Evolutionary conservation across 306 rosid species (phyloP), one percentile per base, ranked within the genome.

Genomic region (Herpetospermum pedunculosum): DNA sequence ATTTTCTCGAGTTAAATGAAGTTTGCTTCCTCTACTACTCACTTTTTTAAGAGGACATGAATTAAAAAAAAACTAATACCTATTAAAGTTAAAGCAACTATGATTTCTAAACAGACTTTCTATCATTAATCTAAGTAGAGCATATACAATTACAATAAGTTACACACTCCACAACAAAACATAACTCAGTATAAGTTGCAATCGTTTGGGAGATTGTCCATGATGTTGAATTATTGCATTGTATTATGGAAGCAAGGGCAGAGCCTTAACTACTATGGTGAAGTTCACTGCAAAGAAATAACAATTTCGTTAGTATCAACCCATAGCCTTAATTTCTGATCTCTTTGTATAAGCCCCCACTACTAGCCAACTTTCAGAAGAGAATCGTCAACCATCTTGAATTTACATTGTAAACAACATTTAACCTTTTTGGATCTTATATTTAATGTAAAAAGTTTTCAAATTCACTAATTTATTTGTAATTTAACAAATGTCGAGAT

Each of bases 231-330:
- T n/a, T n/a, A n/a, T 83, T 32, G 97, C 90, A 62, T 50, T 75
- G 37, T 82, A 28, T 46, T 57, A 82, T 74, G 95, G 95, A 76
- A 94, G 93, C 8, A 1, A 23, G 1, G 98, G 98, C 2, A 90
- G 90, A 2, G 88, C 88, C 63, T 81, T 85, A 75, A 75, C 86
- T 55, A 89, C 97, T 93, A 74, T 93, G 97, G 8, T 93, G 89
- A 67, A 93, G 83, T 71, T 94, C 97, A 52, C 98, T 94, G 88
- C 70, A 83, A 54, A 81, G 18, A 28, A 70, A 48, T 76, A 50
- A 80, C n/a, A 50, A 44, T 30, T 69, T 14, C 7, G 53, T 44
- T 18, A 46, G 23, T 21, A 41, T 43, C 48, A 40, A 9, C 37
- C 53, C 11, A 25, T 43, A 8, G 1, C 40, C 15, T 43, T 44